Evolutionary conservation across 208 protist species (phyloP), one percentile per base, ranked within the genome.

Genomic region (Trypanosoma congolense): DNA sequence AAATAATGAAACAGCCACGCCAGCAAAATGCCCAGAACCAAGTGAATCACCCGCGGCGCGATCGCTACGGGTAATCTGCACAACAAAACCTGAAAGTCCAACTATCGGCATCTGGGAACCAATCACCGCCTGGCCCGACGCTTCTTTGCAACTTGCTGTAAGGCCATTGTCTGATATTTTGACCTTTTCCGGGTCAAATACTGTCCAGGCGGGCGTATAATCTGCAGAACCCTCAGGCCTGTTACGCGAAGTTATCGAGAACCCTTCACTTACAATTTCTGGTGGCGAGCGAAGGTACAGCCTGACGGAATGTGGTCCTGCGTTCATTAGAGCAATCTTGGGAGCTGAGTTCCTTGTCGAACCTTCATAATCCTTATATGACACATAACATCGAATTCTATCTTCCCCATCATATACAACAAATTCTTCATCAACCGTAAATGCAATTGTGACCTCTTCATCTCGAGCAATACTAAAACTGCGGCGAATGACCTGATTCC

Each of bases 11-110:
- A 83, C 30, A 2, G 71, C 77, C 28, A 96, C 77, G n/a, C 89
- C 89, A 18, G 72, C 83, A 67, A 92, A 96, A 68, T 93, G 87
- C 19, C 89, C 89, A 25, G 76, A 82, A 36, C 83, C 89, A 21
- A 96, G 69, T 10, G 85, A 75, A 2, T 75, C 64, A 19, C 89
- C 85, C 9, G 48, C 45, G 28, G 61, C 42, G 9, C 57, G 61
- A 40, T 92, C 85, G 18, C 61, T 65, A 24, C 85, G 85, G 52
- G 83, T 65, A 51, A 92, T 74, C 31, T 77, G 57, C 24, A 96
- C 57, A 4, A 90, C 65, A 73, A 96, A 96, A 14, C 80, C 75
- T 1, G 75, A 83, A 18, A 86, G 59, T n/a, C 88, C 81, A 21
- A 49, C 60, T 22, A 62, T 56, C 0, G 84, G 82, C 54, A 95